A percentile compares a stretch with the other conserved stretches of the same genome.
phyloP scores from a whole-genome alignment of 2,329 filamentous ascomycete species.

The Arthrobotrys conoides region DNA sequence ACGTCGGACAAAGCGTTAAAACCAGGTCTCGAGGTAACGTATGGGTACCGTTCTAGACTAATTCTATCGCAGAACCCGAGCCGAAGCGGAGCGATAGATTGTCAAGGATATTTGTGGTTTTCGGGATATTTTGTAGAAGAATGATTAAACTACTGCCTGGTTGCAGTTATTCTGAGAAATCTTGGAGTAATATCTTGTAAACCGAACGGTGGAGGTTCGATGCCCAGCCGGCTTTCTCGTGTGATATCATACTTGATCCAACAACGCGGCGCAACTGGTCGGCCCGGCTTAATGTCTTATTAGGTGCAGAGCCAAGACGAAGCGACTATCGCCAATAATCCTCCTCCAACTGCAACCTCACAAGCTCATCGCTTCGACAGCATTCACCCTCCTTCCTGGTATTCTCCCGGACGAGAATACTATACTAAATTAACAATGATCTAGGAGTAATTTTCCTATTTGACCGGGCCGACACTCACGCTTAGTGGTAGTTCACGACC shows the following conservation, averaged over 20 bases:
- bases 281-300: constrained; percentile 19
- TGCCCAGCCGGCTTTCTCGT: constrained; percentile 12
- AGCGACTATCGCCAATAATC: constrained; percentile 24
- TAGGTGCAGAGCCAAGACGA: constrained; percentile 37
- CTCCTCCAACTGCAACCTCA: constrained; percentile 16
- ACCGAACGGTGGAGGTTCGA: constrained; percentile 32
- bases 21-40: background rate
- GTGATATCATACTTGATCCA: constrained; percentile 47
- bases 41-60: background rate
- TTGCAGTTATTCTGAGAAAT: background rate
- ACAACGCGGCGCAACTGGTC: constrained; percentile 35
- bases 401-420: background rate
- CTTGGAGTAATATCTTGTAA: constrained; percentile 4
- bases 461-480: constrained; percentile 5
- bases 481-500: background rate
- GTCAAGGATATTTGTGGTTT: background rate
- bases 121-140: background rate
- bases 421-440: background rate
- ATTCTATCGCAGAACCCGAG: constrained; percentile 9
- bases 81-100: constrained; percentile 5
- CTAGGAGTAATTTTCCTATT: background rate
- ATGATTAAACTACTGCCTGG: background rate
- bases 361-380: background rate
- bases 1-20: constrained; percentile 5
- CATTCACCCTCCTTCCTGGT: background rate